These are phyloP conservation scores for Apiotrichum porosum DNA, from an alignment of 1,284 basidiomycete species.

Conservation along the genomic window DNA sequence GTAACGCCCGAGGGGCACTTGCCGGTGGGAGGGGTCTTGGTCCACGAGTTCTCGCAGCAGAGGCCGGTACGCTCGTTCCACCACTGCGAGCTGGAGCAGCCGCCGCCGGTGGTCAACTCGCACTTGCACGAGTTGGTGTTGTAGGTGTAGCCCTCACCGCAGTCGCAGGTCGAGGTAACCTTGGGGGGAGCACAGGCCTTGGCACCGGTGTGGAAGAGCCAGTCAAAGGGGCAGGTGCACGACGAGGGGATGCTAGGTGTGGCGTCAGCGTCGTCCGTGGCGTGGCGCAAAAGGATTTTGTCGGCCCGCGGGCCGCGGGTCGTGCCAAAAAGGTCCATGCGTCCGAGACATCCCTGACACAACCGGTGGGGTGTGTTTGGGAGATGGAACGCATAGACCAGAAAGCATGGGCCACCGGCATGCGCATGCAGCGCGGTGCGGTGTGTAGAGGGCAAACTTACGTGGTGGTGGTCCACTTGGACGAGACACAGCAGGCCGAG, in stretches of 20 bases:
- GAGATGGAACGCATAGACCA: no score
- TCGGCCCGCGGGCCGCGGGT: no score
- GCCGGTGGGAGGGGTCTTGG: conserved; percentile 21
- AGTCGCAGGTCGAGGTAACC: conserved; percentile 25
- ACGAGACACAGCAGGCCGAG: not conserved
- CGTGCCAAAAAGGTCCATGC: no score
- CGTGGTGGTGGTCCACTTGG: no score
- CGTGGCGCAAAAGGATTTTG: not conserved
- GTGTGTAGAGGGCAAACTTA: no score
- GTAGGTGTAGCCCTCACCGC: conserved; percentile 42
- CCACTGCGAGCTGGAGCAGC: conserved; percentile 9
- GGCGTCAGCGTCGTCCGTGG: not conserved
- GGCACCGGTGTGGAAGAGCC: not conserved
- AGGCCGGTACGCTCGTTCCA: conserved; percentile 27
- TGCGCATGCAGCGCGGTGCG: no score
- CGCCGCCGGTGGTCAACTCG: conserved; percentile 10
- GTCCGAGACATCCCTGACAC: no score
- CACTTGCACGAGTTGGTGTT: conserved; percentile 29
- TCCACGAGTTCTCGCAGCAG: conserved; percentile 32
- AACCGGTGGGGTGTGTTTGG: no score
- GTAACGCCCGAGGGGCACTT: conserved; percentile 29
- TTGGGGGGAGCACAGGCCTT: conserved; percentile 24
- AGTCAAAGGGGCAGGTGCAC: conserved; percentile 1
- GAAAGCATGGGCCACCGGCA: no score
- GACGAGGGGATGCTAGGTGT: not conserved